These are phyloP conservation scores for Plantago elongata DNA, from an alignment of 257 asterid species.

Conservation along the genomic window DNA sequence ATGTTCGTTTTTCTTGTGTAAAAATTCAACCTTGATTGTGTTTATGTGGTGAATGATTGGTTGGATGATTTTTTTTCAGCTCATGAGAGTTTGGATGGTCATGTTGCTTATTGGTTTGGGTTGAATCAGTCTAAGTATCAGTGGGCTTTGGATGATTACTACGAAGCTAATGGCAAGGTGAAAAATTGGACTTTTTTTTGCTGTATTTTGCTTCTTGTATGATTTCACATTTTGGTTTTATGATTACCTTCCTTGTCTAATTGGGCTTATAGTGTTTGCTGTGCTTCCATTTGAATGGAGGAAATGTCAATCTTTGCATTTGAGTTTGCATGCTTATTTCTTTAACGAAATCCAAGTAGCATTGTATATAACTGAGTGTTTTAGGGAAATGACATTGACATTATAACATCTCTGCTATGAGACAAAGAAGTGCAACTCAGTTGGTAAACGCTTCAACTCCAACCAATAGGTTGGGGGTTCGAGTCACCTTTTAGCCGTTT, in stretches of 20 bases:
- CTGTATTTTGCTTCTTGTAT: neutral
- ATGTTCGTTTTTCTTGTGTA: neutral
- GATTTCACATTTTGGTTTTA: neutral
- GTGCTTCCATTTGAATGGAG: too few relatives aligned
- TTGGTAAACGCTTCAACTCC: too few relatives aligned
- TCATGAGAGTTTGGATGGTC: conserved; percentile 80
- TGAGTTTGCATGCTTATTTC: too few relatives aligned
- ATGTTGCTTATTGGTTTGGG: conserved; percentile 92
- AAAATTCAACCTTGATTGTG: neutral
- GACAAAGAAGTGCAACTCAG: too few relatives aligned
- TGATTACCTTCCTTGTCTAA: neutral
- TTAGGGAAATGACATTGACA: too few relatives aligned
- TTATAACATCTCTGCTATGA: too few relatives aligned
- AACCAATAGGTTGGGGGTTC: too few relatives aligned
- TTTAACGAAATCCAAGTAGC: too few relatives aligned
- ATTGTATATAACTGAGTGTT: too few relatives aligned
- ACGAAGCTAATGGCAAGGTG: conserved; percentile 58
- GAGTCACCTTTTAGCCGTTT: too few relatives aligned
- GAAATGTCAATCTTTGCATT: too few relatives aligned
- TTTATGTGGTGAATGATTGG: neutral
- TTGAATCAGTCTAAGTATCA: conserved; percentile 93
- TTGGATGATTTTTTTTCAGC: conserved; percentile 53
- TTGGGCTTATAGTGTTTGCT: too few relatives aligned
- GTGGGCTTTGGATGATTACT: conserved; percentile 91
- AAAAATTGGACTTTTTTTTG: conserved; percentile 6